phyloP scores from a whole-genome alignment of 306 rosid genomes.

The Vigna unguiculata region DNA sequence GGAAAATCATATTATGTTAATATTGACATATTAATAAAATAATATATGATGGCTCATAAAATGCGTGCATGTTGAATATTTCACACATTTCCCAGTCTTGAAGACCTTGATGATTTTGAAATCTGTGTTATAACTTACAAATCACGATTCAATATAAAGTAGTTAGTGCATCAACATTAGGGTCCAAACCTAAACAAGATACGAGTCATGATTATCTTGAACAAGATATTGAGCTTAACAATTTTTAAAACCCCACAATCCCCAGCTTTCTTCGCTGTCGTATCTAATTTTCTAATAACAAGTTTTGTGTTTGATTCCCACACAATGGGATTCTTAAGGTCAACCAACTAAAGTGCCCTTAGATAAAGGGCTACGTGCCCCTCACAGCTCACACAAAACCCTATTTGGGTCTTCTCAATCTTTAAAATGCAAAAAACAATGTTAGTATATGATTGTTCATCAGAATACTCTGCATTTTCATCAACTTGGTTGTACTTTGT shows the following conservation, averaged over 20 bases:
- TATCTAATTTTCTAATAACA: slow-evolving; percentile 9
- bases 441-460: neutral
- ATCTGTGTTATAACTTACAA: neutral
- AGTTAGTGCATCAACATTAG: slow-evolving; percentile 17
- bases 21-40: too few species aligned
- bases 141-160: neutral
- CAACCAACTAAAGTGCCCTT: slow-evolving; percentile 41
- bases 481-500: slow-evolving; percentile 42
- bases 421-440: neutral
- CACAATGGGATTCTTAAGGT: slow-evolving; percentile 40
- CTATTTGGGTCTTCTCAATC: slow-evolving; percentile 3
- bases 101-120: neutral
- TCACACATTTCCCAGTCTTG: slow-evolving; percentile 41
- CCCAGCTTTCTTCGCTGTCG: slow-evolving; percentile 33
- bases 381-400: slow-evolving; percentile 45
- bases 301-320: slow-evolving; percentile 39
- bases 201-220: slow-evolving; percentile 8
- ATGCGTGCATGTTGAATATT: slow-evolving; percentile 32
- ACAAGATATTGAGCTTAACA: slow-evolving; percentile 34
- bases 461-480: neutral
- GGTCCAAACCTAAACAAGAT: slow-evolving; percentile 37
- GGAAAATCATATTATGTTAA: too few species aligned
- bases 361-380: slow-evolving; percentile 37
- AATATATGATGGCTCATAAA: slow-evolving; percentile 18
- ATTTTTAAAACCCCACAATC: slow-evolving; percentile 34